Conservation (phyloP, 108 stramenopile species). For the Pseudonitzschia multistriata region DNA sequence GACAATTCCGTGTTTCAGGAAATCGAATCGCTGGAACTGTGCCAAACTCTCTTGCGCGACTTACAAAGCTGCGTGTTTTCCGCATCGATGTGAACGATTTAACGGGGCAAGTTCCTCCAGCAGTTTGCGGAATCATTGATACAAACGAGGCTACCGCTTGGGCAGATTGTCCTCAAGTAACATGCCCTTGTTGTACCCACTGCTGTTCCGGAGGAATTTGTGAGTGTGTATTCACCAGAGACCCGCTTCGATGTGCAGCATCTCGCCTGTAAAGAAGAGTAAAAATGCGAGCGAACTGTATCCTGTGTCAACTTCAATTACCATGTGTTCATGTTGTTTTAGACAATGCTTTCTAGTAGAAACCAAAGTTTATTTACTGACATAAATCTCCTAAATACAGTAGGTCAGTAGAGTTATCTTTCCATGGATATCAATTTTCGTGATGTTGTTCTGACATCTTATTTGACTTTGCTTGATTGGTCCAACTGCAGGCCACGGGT, state of each 20-base stretch:
- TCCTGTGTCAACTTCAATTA: background rate
- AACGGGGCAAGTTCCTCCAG: slow-evolving; percentile 31
- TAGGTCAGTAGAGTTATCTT: too few relatives aligned
- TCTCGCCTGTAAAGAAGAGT: background rate
- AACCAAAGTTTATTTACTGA: too few relatives aligned
- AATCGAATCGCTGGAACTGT: slow-evolving; percentile 30
- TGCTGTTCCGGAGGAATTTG: slow-evolving; percentile 28
- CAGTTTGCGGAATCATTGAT: slow-evolving; percentile 17
- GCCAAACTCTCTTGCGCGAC: slow-evolving; percentile 14
- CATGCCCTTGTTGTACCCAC: slow-evolving; percentile 33
- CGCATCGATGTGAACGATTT: slow-evolving; percentile 40
- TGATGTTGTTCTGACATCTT: too few relatives aligned
- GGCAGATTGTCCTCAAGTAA: slow-evolving; percentile 29
- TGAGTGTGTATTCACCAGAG: background rate
- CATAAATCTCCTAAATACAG: too few relatives aligned
- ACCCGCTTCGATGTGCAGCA: slow-evolving; percentile 11
- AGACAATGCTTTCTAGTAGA: too few relatives aligned
- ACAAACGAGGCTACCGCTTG: slow-evolving; percentile 16
- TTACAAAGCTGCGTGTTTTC: slow-evolving; percentile 27
- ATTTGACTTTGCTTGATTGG: too few relatives aligned
- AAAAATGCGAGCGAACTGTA: background rate
- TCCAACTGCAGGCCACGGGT: too few relatives aligned
- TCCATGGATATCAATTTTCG: too few relatives aligned
- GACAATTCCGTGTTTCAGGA: slow-evolving; percentile 29
- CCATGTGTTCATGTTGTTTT: background rate